Base-by-base conservation (phyloP, 192 early-diverging fungal genomes). In the Coemansia sp. region DNA sequence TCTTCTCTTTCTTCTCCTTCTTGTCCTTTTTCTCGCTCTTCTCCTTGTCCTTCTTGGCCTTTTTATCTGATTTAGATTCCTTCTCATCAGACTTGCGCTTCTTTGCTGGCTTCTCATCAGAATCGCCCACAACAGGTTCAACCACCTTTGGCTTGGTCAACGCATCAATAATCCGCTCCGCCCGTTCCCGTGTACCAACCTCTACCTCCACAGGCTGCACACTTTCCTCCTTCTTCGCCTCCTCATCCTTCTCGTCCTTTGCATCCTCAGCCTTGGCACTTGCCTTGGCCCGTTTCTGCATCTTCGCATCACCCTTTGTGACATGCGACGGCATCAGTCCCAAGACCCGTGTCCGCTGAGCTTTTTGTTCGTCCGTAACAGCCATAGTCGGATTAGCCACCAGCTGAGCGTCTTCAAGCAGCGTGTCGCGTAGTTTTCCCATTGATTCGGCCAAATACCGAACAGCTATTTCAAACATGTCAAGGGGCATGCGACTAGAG, bases 321-420 rank as follows among this genome's bases (percentile, higher is more conserved):
- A 75, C 73, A 62, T 75, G 73, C 21, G 67, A 66, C 11, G 73
- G 73, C 52, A 75, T 60, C 59, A 66, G 35, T 0, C 73, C 73
- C 48, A 75, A 43, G 10, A 63, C 63, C 32, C 61, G 58, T 9
- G 47, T 24, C 3, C 73, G 53, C 52, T 57, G 62, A 19, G 52
- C 8, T 41, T 65, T 50, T 24, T 55, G 47, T 12, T 62, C 60
- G 8, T 54, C 49, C 15, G 53, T 62, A 15, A 37, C 27, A 3
- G 58, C 65, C 19, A 37, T 21, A 21, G 51, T 47, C 2, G 73
- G 73, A 17, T 75, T 63, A 23, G 43, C 38, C 5, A 75, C 58
- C n/a, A 69, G 52, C 15, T 49, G 61, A 2, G 76, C 76, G 5
- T 79, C 70, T 14, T 56, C 35, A 1, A 79, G 29, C 61, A 79